Percentiles rank a stretch among this genome's conserved stretches.
phyloP scores from a whole-genome alignment of 257 asterid genomes.

The Nicotiana paniculata region DNA sequence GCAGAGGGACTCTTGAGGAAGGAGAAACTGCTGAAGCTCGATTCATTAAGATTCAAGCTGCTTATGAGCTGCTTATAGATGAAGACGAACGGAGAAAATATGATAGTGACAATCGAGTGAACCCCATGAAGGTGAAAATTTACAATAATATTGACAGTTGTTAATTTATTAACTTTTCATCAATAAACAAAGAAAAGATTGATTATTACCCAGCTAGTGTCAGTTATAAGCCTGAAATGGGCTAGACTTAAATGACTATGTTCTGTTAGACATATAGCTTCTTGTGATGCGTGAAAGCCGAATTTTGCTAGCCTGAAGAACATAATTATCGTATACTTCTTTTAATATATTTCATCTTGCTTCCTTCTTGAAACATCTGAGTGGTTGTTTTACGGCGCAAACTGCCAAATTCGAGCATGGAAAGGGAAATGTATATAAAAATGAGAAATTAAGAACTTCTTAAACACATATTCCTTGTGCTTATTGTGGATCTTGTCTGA shows the following conservation, averaged over 20 bases:
- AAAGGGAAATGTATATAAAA: background rate
- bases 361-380: background rate
- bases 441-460: background rate
- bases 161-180: background rate
- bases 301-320: background rate
- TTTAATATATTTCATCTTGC: background rate
- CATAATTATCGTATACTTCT: background rate
- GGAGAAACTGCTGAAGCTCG: slow-evolving; percentile 98
- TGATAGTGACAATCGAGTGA: slow-evolving; percentile 67
- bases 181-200: background rate
- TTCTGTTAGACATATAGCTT: background rate
- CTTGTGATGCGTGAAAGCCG: background rate
- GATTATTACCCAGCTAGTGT: background rate
- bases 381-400: background rate
- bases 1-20: slow-evolving; percentile 86
- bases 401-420: background rate
- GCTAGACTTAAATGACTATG: background rate
- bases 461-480: background rate
- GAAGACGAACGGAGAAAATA: slow-evolving; percentile 64
- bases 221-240: background rate
- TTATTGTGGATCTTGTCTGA: background rate
- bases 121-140: slow-evolving; percentile 80
- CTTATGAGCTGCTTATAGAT: slow-evolving; percentile 88
- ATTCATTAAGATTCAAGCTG: slow-evolving; percentile 95
- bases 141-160: background rate